Conservation (phyloP, 495 filamentous ascomycete genomes). For the Aspergillus heteromorphus region DNA sequence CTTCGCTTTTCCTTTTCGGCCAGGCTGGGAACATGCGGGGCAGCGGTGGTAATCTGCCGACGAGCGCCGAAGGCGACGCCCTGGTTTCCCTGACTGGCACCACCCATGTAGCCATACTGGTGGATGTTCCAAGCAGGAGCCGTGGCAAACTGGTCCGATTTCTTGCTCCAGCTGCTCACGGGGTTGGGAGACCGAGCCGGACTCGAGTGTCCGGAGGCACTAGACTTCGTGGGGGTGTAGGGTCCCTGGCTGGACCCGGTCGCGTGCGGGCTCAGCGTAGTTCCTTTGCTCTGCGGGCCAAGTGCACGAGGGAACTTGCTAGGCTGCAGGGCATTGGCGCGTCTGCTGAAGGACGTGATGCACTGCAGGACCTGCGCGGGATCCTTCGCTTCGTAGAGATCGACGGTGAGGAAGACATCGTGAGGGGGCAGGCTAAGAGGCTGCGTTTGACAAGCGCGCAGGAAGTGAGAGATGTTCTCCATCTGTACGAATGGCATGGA, state of each 20-base stretch:
- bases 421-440: conserved; percentile 86
- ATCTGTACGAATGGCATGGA: conserved; percentile 98
- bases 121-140: conserved; percentile 97
- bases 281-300: conserved; percentile 54
- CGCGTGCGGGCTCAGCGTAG: conserved; percentile 60
- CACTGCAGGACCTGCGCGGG: conserved; percentile 96
- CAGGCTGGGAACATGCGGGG: conserved; percentile 70
- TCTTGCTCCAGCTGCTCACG: conserved; percentile 89
- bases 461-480: conserved; percentile 98
- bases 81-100: conserved; percentile 91
- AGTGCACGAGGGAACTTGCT: conserved; percentile 66
- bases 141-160: conserved; percentile 70
- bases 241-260: conserved; percentile 54
- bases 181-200: conserved; percentile 55
- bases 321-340: conserved; percentile 74
- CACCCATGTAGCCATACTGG: conserved; percentile 98
- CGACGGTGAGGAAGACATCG: conserved; percentile 95
- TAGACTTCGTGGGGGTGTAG: conserved; percentile 39
- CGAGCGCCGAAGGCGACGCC: conserved; percentile 88
- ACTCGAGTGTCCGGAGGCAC: conserved; percentile 51
- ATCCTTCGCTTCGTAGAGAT: conserved; percentile 94
- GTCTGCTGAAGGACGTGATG: conserved; percentile 82
- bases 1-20: conserved; percentile 60
- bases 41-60: conserved; percentile 83
- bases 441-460: conserved; percentile 74